Evolutionary conservation across 805 yeast species (phyloP).

Genomic region (Zygosaccharomyces bisporus): DNA sequence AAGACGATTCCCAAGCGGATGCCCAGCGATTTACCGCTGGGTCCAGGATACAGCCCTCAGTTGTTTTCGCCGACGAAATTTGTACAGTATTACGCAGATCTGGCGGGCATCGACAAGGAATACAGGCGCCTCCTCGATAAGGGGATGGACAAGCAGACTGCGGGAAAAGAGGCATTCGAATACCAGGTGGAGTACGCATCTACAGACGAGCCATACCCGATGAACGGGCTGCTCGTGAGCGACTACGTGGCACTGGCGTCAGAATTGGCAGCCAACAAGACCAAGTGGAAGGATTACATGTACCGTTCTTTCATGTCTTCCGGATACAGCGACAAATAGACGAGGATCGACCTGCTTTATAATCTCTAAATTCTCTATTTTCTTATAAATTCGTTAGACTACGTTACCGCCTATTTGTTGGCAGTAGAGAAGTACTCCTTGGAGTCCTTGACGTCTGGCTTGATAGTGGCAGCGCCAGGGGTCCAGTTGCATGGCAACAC

Average conservation of each 20-base stretch:
- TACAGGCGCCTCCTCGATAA: conserved; percentile 45
- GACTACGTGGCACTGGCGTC: conserved; percentile 62
- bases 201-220: conserved; percentile 51
- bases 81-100: conserved; percentile 71
- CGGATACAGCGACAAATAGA: conserved; percentile 51
- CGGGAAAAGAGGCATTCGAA: conserved; percentile 43
- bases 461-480: conserved; percentile 89
- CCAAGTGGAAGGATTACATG: conserved; percentile 54
- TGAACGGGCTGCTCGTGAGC: conserved; percentile 53
- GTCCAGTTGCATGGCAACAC: conserved; percentile 99
- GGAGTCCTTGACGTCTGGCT: conserved; percentile 73
- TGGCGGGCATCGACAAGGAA: conserved; percentile 44
- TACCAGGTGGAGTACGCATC: conserved; percentile 70
- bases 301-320: conserved; percentile 60
- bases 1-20: conserved; percentile 58
- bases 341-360: background rate
- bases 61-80: conserved; percentile 68
- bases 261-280: conserved; percentile 46
- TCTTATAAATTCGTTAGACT: conserved; percentile 2
- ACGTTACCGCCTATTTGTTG: conserved; percentile 37
- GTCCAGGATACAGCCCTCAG: conserved; percentile 76
- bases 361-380: background rate
- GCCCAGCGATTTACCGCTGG: conserved; percentile 53
- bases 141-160: conserved; percentile 59
- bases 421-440: conserved; percentile 73